Conservation (phyloP, 2,329 filamentous ascomycete genomes). For the Bipolaris cookei region DNA sequence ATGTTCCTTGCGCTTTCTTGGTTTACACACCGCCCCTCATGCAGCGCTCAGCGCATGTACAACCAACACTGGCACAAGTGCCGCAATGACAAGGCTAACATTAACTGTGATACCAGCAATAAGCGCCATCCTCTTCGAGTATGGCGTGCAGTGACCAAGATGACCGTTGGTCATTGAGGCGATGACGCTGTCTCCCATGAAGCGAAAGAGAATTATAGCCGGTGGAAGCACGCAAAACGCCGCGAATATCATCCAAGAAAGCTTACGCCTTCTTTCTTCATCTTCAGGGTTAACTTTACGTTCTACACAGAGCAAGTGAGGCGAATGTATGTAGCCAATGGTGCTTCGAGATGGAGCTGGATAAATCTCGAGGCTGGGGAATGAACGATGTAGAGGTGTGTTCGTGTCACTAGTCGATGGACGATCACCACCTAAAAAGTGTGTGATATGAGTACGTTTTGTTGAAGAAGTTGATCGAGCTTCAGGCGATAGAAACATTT, state of each 20-base stretch:
- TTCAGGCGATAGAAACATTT: constrained; percentile 44
- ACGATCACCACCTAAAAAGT: constrained; percentile 32
- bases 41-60: constrained; percentile 27
- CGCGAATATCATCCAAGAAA: constrained; percentile 45
- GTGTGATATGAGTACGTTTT: constrained; percentile 29
- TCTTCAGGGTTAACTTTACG: constrained; percentile 30
- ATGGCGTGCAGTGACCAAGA: constrained; percentile 35
- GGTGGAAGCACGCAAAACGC: constrained; percentile 46
- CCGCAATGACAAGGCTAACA: constrained; percentile 28
- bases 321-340: constrained; percentile 34
- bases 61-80: constrained; percentile 37
- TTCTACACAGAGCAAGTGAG: constrained; percentile 41
- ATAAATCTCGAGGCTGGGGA: constrained; percentile 24
- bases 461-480: constrained; percentile 28
- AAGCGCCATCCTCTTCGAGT: constrained; percentile 42
- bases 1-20: neutral
- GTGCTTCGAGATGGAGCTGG: constrained; percentile 14
- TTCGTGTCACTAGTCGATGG: constrained; percentile 42
- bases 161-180: constrained; percentile 38
- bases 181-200: constrained; percentile 42
- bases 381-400: constrained; percentile 32
- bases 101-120: constrained; percentile 42
- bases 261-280: constrained; percentile 34
- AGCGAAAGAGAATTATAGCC: constrained; percentile 46
- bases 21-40: constrained; percentile 5